Evolutionary conservation across 2,329 filamentous ascomycete genomes (phyloP), one percentile per base, ranked within the genome.

Genomic region (Davidsoniella australis): DNA sequence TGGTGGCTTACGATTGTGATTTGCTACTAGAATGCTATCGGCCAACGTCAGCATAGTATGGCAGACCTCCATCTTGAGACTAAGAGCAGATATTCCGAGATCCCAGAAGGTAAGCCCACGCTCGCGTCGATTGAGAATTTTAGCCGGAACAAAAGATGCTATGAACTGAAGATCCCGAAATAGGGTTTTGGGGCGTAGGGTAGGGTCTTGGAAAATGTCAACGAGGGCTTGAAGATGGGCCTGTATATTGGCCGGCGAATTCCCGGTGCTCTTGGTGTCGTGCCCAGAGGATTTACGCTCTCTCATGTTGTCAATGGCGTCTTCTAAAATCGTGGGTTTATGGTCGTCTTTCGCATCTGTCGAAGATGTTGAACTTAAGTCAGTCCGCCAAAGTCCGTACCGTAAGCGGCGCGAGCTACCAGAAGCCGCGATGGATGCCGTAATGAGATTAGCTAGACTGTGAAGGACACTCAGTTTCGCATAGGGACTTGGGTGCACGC

Each of bases 71-170:
- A 85, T 79, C 63, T 95, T 96, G 48, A 94, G 72, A 36, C 79
- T 77, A n/a, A 95, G 70, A 2, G 89, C 87, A 0, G 91, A 89
- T 5, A 94, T 73, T 0, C 85, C 86, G 23, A 87, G 82, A 58
- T 94, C 85, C 75, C 87, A 85, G 61, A 96, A 96, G 0, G 88
- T 85, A 57, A 87, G 91, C 46, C 75, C 77, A 2, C 69, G 69
- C 39, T 80, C 77, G 0, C 74, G 73, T 56, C 71, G 72, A 57
- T 82, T 78, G 6, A 83, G 64, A 1, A 78, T 65, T 0, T 70
- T 65, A 1, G 76, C 62, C 4, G 78, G 73, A 2, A 82, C 75
- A 57, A 82, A 80, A 0, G 77, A 71, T 1, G 78, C 76, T 54
- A 83, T 80, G 55, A 79, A 85, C 59, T 91, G 85, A 42, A 91